phyloP scores from a whole-genome alignment of 1,139 yeast species.

The Meyerozyma elateridarum region DNA sequence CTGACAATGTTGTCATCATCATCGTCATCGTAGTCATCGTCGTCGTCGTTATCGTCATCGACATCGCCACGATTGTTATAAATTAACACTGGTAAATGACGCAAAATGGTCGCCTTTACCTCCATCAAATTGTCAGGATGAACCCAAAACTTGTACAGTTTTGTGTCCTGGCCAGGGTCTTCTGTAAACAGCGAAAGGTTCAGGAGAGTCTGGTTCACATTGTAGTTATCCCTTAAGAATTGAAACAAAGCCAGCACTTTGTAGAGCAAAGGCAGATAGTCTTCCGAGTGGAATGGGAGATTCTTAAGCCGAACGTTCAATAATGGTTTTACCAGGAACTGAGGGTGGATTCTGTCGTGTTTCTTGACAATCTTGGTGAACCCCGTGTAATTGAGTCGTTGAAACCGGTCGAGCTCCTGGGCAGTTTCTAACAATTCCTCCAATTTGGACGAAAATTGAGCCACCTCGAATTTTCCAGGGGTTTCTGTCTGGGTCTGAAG shows the following conservation, averaged over 20 bases:
- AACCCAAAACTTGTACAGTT: slow-evolving; percentile 88
- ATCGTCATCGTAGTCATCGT: slow-evolving; percentile 19
- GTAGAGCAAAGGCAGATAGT: slow-evolving; percentile 85
- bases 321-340: slow-evolving; percentile 82
- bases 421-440: slow-evolving; percentile 74
- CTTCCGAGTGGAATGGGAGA: slow-evolving; percentile 91
- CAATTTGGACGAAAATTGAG: slow-evolving; percentile 54
- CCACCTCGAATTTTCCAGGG: slow-evolving; percentile 45
- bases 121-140: slow-evolving; percentile 97
- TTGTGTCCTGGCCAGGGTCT: slow-evolving; percentile 53
- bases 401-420: slow-evolving; percentile 83
- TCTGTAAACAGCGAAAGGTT: slow-evolving; percentile 42
- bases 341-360: slow-evolving; percentile 85
- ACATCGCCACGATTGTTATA: slow-evolving; percentile 46
- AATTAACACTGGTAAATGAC: slow-evolving; percentile 89
- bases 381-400: slow-evolving; percentile 90
- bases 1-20: slow-evolving; percentile 12
- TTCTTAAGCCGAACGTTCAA: slow-evolving; percentile 82
- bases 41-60: slow-evolving; percentile 23
- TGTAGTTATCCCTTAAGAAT: slow-evolving; percentile 65
- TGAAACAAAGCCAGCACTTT: slow-evolving; percentile 79
- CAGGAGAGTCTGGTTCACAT: slow-evolving; percentile 36
- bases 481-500: slow-evolving; percentile 49
- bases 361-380: slow-evolving; percentile 91
- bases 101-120: slow-evolving; percentile 85